Conservation (phyloP, 2,329 filamentous ascomycete genomes). For the Pezicula radicicola region DNA sequence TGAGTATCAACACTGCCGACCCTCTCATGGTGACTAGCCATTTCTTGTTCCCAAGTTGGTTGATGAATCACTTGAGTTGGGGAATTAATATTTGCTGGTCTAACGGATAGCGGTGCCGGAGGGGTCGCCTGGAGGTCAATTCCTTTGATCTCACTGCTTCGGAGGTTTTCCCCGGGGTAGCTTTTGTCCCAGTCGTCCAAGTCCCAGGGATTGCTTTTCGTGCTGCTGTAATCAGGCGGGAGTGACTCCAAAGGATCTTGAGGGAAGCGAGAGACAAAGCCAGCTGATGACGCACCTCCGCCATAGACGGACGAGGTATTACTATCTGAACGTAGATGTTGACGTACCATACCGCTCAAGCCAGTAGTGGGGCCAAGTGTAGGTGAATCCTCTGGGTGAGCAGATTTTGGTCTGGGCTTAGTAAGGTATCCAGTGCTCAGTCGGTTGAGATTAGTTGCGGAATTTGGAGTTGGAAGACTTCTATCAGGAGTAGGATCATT, state of each 20-base stretch:
- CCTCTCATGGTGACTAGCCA: slow-evolving; percentile 36
- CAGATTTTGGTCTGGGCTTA: not conserved
- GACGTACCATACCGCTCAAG: slow-evolving; percentile 76
- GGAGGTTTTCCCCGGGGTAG: slow-evolving; percentile 11
- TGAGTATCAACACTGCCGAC: slow-evolving; percentile 47
- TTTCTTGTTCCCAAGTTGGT: slow-evolving; percentile 25
- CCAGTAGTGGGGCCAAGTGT: slow-evolving; percentile 70
- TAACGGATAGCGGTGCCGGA: slow-evolving; percentile 9
- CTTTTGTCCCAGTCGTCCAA: slow-evolving; percentile 25
- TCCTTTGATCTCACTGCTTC: slow-evolving; percentile 10
- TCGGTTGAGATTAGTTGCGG: not conserved
- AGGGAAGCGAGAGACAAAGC: slow-evolving; percentile 36
- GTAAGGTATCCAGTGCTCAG: not conserved
- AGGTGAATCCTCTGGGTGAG: slow-evolving; percentile 61
- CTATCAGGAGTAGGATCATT: not conserved
- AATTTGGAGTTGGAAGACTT: slow-evolving; percentile 1
- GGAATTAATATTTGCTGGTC: slow-evolving; percentile 11
- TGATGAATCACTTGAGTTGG: slow-evolving; percentile 9
- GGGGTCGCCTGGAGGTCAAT: slow-evolving; percentile 9
- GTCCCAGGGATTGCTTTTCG: slow-evolving; percentile 44
- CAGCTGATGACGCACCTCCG: slow-evolving; percentile 34
- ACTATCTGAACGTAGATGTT: slow-evolving; percentile 81
- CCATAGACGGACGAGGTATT: slow-evolving; percentile 77
- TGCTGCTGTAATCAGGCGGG: slow-evolving; percentile 28
- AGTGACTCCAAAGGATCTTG: slow-evolving; percentile 28